Evolutionary conservation across 805 yeast species (phyloP), one percentile per base, ranked within the genome.

Genomic region (Blastobotrys attinorum): DNA sequence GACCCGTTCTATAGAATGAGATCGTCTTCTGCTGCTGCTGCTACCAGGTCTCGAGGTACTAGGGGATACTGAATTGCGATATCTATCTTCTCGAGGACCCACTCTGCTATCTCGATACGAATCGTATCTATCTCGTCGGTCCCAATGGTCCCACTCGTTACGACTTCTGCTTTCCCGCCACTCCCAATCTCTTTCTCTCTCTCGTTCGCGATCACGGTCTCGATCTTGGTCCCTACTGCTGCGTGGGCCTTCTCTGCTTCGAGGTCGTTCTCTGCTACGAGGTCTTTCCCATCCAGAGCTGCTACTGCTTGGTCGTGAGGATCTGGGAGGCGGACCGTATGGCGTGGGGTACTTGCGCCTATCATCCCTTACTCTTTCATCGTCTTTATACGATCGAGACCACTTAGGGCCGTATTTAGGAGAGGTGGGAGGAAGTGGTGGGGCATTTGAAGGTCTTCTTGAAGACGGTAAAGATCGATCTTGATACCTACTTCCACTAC

Each of bases 81-180:
- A 22, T 11, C 27, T 17, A 11, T 22, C 39, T 5, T 37, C 37
- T 15, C 15, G 43, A n/a, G n/a, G n/a, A n/a, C n/a, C n/a, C n/a
- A n/a, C n/a, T n/a, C n/a, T n/a, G n/a, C n/a, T n/a, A n/a, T 48
- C 52, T 4, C 50, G 42, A 16, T 48, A 50, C 37, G 46, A 39
- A 18, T 45, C 48, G 13, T 43, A 36, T 16, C 40, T 33, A 11
- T 39, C 35, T 13, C 41, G 32, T 16, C 47, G 7, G 29, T 44
- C 47, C 40, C 43, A 32, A 23, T 39, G 43, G 21, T 35, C 47
- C 40, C 40, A 35, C 22, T 39, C 44, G 8, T 25, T 36, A 3
- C 37, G n/a, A 15, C 38, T 17, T n/a, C 36, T 16, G 22, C 42
- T 27, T 10, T 16, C 36, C 13, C 20, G 35, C 11, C 16, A 20